phyloP scores from a whole-genome alignment of 495 filamentous ascomycete species.

The Cercophora sp. region DNA sequence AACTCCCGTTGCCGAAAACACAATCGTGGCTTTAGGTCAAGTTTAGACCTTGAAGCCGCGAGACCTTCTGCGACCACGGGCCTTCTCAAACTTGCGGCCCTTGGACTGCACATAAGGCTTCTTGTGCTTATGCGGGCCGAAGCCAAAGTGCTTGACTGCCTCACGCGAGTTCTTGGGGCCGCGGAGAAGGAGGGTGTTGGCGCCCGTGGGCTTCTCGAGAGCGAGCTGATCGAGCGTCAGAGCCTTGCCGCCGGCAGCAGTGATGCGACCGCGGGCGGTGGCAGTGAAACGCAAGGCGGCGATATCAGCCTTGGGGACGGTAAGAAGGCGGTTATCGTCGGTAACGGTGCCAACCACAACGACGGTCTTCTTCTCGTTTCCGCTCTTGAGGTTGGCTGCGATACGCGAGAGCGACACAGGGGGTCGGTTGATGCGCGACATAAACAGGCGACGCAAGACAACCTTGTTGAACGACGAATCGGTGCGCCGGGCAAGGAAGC shows the following conservation, averaged over 20 bases:
- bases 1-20: no score
- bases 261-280: slow-evolving; percentile 86
- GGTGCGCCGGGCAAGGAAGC: slow-evolving; percentile 95
- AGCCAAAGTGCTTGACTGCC: slow-evolving; percentile 97
- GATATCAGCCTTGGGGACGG: slow-evolving; percentile 82
- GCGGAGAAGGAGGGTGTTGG: slow-evolving; percentile 89
- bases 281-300: slow-evolving; percentile 94
- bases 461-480: slow-evolving; percentile 96
- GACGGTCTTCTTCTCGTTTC: slow-evolving; percentile 79
- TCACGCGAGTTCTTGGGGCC: slow-evolving; percentile 96
- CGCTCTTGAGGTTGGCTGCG: slow-evolving; percentile 62
- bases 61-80: slow-evolving; percentile 94
- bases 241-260: slow-evolving; percentile 87
- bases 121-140: slow-evolving; percentile 96
- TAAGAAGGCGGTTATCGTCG: slow-evolving; percentile 89
- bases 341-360: slow-evolving; percentile 92
- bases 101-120: slow-evolving; percentile 98
- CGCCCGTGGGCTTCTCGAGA: slow-evolving; percentile 83
- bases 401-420: slow-evolving; percentile 92
- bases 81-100: slow-evolving; percentile 97
- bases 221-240: slow-evolving; percentile 96
- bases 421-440: slow-evolving; percentile 95
- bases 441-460: slow-evolving; percentile 91
- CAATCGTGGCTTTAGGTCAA: no score
- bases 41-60: slow-evolving; percentile 98